Conservation (phyloP, 371 early-diverging fungal genomes). For the Syncephalis plumigaleata region DNA sequence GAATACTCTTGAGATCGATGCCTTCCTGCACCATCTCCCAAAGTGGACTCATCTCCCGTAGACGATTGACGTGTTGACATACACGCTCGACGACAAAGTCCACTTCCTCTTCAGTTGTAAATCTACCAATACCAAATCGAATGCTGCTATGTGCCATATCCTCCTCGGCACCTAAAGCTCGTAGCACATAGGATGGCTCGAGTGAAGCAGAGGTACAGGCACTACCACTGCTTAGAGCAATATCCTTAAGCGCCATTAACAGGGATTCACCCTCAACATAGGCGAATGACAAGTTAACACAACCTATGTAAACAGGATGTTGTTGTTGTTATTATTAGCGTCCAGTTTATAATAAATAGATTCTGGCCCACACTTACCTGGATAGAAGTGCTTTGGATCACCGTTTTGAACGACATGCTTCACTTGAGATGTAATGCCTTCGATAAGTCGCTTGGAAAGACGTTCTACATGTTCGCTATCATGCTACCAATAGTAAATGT, state of each 20-base stretch:
- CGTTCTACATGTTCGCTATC: constrained; percentile 55
- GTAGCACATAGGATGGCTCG: constrained; percentile 97
- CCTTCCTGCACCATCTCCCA: constrained; percentile 99
- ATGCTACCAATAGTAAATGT: constrained; percentile 24
- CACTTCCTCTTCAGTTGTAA: constrained; percentile 95
- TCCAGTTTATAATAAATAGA: too few relatives aligned
- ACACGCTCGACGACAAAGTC: constrained; percentile 82
- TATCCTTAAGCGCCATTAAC: constrained; percentile 96
- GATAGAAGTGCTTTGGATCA: constrained; percentile 60
- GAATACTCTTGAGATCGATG: constrained; percentile 78
- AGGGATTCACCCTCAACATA: constrained; percentile 99
- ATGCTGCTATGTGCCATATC: constrained; percentile 98
- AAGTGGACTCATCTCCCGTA: constrained; percentile 97
- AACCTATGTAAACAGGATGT: constrained; percentile 21
- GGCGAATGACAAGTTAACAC: constrained; percentile 98
- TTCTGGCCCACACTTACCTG: constrained; percentile 19
- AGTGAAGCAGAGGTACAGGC: constrained; percentile 99
- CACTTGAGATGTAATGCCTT: constrained; percentile 59
- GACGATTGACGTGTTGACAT: constrained; percentile 70
- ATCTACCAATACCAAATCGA: constrained; percentile 97
- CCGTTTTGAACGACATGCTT: constrained; percentile 82
- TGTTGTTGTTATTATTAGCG: background rate
- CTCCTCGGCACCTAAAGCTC: constrained; percentile 96
- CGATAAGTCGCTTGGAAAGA: constrained; percentile 64
- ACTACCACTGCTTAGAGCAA: constrained; percentile 94